Base-by-base conservation (phyloP, 371 early-diverging fungal species). In the Saksenaea oblongispora region DNA sequence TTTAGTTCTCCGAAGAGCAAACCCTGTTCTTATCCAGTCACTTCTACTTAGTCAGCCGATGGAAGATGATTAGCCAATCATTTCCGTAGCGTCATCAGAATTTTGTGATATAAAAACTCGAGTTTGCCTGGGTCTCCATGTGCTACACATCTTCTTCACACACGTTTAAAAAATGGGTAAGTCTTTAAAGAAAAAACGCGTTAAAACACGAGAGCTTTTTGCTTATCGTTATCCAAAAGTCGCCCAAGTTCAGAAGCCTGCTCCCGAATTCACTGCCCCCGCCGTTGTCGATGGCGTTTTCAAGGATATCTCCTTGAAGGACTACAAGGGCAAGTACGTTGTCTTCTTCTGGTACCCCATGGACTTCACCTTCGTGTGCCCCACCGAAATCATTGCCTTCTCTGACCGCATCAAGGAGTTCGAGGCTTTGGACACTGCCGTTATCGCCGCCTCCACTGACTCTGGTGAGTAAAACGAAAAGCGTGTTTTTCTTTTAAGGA, bases 301-400 rank as follows among this genome's bases (percentile, higher is more conserved):
- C 87, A 90, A 88, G 80, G 79, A 86, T 61, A 73, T 97, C 56
- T 87, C 91, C 39, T 82, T 94, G 34, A 83, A 86, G 42, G 93
- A 96, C 80, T 97, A 89, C 89, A 93, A 93, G 86, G 96, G 95
- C 72, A 84, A 79, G 70, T 82, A 77, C 61, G 74, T 79, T 27
- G 77, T 82, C 34, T 65, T 82, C 71, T 72, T 82, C 70, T 81
- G 76, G 67, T 82, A 82, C 62, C 82, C 82, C 65, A 76, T 76
- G 64, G 79, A 82, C 65, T 79, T 79, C 64, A 88, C 89, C 65
- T 91, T 93, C 69, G 95, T 93, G 58, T 95, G 96, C 83, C 96
- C 96, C 59, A 95, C 96, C 65, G 97, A 96, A 82, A 83, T 95
- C 75, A 80, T 91, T 56, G 94, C 93, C 41, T 95, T 96, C 88